Evolutionary conservation across 805 yeast genomes (phyloP), one percentile per base, ranked within the genome.

Genomic region (Tetrapisispora iriomotensis): DNA sequence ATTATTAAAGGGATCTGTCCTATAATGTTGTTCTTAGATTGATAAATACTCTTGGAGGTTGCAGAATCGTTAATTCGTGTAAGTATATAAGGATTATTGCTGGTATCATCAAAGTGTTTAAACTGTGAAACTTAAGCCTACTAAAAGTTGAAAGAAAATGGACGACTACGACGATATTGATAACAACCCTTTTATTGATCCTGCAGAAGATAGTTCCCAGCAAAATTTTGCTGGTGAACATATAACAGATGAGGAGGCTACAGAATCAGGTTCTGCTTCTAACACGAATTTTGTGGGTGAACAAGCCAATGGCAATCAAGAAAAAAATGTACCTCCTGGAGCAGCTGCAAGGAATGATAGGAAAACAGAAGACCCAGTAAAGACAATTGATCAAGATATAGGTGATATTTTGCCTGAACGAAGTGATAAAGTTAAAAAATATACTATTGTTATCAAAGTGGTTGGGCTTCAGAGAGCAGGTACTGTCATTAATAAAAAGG

Each of bases 391-490:
- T 5, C 6, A 31, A 21, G 15, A 21, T 13, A 8, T 5, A 13
- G 8, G 2, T 13, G 25, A 34, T 2, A 9, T 26, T 17, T 30
- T 42, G 32, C 48, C 49, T 13, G 49, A 44, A 37, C 37, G 44
- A 17, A 34, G 28, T 23, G 14, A 2, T 8, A 8, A 17, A 10
- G 25, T 18, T 6, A 37, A 38, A 13, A 40, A 64, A 36, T 62
- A 63, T 50, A 65, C 62, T 40, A 60, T 90, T 30, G 51, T 53
- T 1, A 67, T 84, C 24, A 74, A 69, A 38, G 78, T 90, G 3
- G 71, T 72, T 2, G 82, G 74, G 12, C 65, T 92, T 36, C 96
- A 88, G 58, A 72, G 79, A 49, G 72, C 71, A 41, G 79, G 77
- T 0, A 62, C 63, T 5, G 36, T 54, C 3, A 53, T 61, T 7